Evolutionary conservation across 179 eudicot species (phyloP).

Genomic region (Dionaea muscipula): DNA sequence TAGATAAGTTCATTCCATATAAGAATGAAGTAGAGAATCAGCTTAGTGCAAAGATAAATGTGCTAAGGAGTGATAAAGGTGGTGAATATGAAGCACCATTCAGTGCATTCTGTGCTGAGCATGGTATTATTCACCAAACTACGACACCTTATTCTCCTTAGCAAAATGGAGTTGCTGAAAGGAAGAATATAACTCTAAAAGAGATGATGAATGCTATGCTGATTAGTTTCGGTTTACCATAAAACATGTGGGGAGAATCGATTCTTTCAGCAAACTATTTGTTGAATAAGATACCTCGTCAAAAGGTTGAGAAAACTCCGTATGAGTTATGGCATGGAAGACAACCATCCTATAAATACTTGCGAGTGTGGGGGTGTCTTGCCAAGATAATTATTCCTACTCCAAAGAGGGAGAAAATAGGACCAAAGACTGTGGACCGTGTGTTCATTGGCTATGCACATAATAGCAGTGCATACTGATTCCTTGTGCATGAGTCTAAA

Average conservation of each 20-base stretch:
- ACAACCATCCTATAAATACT: background rate
- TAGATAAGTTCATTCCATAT: background rate
- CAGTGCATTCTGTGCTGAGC: background rate
- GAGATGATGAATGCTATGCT: too few relatives aligned
- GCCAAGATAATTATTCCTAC: background rate
- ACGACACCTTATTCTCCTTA: background rate
- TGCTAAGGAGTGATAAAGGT: background rate
- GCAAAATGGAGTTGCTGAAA: background rate
- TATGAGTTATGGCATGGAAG: background rate
- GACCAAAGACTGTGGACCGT: background rate
- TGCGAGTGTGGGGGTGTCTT: background rate
- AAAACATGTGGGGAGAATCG: background rate
- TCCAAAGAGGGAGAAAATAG: background rate
- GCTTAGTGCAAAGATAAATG: background rate
- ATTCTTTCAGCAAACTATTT: background rate
- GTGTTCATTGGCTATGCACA: background rate
- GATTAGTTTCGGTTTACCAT: background rate
- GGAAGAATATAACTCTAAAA: too few relatives aligned
- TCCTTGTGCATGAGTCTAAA: background rate
- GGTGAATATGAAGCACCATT: too few relatives aligned
- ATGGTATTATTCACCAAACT: background rate
- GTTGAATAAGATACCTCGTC: background rate
- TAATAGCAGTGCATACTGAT: background rate
- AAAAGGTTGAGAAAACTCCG: background rate
- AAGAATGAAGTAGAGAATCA: constrained; percentile 9